Evolutionary conservation across 257 asterid species (phyloP), one percentile per base, ranked within the genome.

Genomic region (Salvia splendens): DNA sequence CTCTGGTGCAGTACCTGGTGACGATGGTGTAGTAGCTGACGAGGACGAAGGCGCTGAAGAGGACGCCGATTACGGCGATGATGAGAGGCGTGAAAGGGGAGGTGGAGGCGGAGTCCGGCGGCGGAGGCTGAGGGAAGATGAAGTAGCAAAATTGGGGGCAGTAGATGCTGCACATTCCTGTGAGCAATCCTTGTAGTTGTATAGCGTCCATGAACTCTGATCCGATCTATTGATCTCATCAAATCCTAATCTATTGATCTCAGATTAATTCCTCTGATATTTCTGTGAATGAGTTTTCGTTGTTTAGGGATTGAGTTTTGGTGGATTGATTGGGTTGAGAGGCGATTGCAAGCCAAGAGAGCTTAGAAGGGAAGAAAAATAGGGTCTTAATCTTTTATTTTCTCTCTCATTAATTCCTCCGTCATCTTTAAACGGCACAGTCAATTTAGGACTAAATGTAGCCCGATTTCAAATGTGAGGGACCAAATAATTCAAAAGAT

Each of bases 61-160:
- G 67, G 7, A 82, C 66, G 49, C 77, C 82, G 54, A 84, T 82
- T 15, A 84, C 45, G 71, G 85, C 79, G 0, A 84, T 84, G 75
- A 84, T 59, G 51, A 85, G 77, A 11, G 95, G 96, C 62, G 92
- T 82, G 63, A 88, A 75, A 0, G 84, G 64, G 65, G 85, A 15
- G 68, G 73, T n/a, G 9, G 81, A 65, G 11, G 64, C 72, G 16
- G 38, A 75, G 0, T 68, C 79, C 3, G 51, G 32, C 1, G 77
- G 81, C 5, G 90, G 91, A 0, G 96, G 96, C 32, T 96, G 96
- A 20, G 97, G 94, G 83, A 85, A 76, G 79, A 79, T 66, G 54
- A 86, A 68, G 82, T 85, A 79, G 82, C 98, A 92, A 82, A 83
- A 89, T 28, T 86, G 96, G 14, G 95, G 89, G 69, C 98, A 92